A percentile compares a stretch with the other conserved stretches of the same genome.
Evolutionary conservation across 306 rosid species (phyloP).

Genomic region (Trifolium dubium): DNA sequence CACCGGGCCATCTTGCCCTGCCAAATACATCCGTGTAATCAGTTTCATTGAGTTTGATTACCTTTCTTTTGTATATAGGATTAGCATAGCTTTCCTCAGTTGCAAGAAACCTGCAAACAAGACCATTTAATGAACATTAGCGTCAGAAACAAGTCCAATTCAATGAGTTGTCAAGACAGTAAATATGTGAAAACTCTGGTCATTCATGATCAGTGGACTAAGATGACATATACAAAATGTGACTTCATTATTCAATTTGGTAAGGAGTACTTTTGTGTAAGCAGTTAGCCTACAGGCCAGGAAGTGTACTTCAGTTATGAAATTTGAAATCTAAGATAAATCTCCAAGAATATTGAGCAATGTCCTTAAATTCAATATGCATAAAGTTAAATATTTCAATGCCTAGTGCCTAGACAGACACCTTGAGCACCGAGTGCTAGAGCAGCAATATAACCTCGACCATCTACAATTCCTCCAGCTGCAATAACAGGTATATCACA

Average conservation of each 20-base stretch:
- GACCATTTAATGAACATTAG: slow-evolving; percentile 5
- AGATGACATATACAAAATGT: not conserved
- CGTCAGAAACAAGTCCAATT: slow-evolving; percentile 15
- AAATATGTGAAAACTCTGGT: slow-evolving; percentile 7
- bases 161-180: slow-evolving; percentile 11
- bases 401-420: slow-evolving; percentile 83
- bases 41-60: slow-evolving; percentile 68
- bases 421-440: slow-evolving; percentile 91
- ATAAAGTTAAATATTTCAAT: slow-evolving; percentile 10
- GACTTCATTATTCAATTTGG: not conserved
- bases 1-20: slow-evolving; percentile 82
- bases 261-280: not conserved
- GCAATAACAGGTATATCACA: slow-evolving; percentile 79
- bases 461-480: slow-evolving; percentile 82
- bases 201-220: not conserved
- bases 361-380: not conserved
- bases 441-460: slow-evolving; percentile 85
- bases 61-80: slow-evolving; percentile 73
- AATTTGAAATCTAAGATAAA: not conserved
- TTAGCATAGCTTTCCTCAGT: slow-evolving; percentile 86
- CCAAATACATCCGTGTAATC: slow-evolving; percentile 76
- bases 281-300: not conserved
- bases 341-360: slow-evolving; percentile 3
- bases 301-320: not conserved
- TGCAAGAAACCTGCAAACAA: slow-evolving; percentile 74